Conservation (phyloP, 352 stramenopile species). For the Globisporangium parvum region DNA sequence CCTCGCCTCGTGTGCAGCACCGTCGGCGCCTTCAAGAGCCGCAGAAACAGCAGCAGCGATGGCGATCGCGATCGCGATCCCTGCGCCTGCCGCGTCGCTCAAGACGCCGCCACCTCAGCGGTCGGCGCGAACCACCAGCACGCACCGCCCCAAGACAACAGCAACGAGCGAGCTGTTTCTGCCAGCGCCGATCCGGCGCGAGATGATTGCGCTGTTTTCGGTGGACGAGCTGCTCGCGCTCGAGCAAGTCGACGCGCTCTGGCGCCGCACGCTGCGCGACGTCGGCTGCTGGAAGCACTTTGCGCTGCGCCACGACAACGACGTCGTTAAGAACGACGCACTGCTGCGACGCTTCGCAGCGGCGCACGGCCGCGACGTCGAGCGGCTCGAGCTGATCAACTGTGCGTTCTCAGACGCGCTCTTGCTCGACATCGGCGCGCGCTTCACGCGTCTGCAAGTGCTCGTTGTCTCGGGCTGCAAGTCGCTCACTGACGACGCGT, state of each 20-base stretch:
- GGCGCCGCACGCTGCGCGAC: conserved; percentile 24
- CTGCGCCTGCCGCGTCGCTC: too few species aligned
- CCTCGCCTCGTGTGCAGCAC: neutral
- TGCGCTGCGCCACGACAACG: conserved; percentile 26
- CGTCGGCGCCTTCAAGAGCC: neutral
- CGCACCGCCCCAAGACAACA: too few species aligned
- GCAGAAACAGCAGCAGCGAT: too few species aligned
- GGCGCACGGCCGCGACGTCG: conserved; percentile 32
- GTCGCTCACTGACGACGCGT: conserved; percentile 35
- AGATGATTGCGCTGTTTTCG: conserved; percentile 47
- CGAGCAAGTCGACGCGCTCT: conserved; percentile 34
- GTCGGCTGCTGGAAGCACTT: conserved; percentile 29
- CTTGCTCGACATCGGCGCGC: conserved; percentile 22
- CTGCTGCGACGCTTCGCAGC: conserved; percentile 26
- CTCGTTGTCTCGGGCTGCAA: conserved; percentile 55
- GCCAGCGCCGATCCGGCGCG: conserved; percentile 22
- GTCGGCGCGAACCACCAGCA: neutral
- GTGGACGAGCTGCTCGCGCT: conserved; percentile 44
- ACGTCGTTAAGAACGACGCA: conserved; percentile 17
- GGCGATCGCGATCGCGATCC: neutral
- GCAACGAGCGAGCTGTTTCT: conserved; percentile 10
- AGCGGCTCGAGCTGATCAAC: conserved; percentile 35
- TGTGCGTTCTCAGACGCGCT: conserved; percentile 33
- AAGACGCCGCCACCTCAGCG: neutral
- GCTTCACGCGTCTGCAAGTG: conserved; percentile 30